Percentiles rank a stretch among this genome's conserved stretches.
These are phyloP conservation scores for Thozetella sp. DNA, from an alignment of 495 filamentous ascomycete genomes.

Conservation along the genomic window DNA sequence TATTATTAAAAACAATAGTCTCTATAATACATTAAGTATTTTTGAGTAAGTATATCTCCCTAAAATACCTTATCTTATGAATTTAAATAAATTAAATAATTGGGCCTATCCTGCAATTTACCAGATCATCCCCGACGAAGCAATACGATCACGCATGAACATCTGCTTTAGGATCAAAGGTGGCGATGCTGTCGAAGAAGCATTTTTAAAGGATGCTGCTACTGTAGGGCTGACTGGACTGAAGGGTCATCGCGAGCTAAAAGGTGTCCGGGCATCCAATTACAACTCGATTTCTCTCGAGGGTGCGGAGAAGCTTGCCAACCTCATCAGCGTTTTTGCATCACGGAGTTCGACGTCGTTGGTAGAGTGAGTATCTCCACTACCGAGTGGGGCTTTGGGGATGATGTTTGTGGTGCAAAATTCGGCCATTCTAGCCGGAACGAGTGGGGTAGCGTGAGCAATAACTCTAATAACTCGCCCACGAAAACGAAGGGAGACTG, in stretches of 20 bases:
- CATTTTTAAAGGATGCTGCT: conserved; percentile 68
- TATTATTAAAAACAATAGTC: conserved; percentile 71
- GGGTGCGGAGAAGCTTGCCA: conserved; percentile 51
- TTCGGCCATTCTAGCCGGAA: neutral
- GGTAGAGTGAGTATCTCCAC: neutral
- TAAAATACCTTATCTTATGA: conserved; percentile 1
- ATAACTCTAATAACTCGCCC: neutral
- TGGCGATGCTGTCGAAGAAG: conserved; percentile 55
- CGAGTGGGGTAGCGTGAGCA: neutral
- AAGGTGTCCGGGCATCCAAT: conserved; percentile 58
- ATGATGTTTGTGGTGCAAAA: neutral
- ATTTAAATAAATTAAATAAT: conserved; percentile 8
- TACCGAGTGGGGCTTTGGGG: neutral
- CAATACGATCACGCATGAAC: conserved; percentile 77
- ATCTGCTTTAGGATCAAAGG: conserved; percentile 69
- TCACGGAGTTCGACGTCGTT: too few relatives aligned
- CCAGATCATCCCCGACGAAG: conserved; percentile 66
- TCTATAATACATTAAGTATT: conserved; percentile 86
- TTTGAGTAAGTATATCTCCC: conserved; percentile 54
- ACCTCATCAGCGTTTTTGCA: conserved; percentile 53
- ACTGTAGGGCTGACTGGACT: conserved; percentile 61
- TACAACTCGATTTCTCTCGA: conserved; percentile 58
- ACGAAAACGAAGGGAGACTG: neutral
- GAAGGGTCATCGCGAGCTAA: conserved; percentile 74
- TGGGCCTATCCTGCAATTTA: conserved; percentile 55